Base-by-base conservation (phyloP, 805 yeast species). In the Wickerhamiella kazuoi region DNA sequence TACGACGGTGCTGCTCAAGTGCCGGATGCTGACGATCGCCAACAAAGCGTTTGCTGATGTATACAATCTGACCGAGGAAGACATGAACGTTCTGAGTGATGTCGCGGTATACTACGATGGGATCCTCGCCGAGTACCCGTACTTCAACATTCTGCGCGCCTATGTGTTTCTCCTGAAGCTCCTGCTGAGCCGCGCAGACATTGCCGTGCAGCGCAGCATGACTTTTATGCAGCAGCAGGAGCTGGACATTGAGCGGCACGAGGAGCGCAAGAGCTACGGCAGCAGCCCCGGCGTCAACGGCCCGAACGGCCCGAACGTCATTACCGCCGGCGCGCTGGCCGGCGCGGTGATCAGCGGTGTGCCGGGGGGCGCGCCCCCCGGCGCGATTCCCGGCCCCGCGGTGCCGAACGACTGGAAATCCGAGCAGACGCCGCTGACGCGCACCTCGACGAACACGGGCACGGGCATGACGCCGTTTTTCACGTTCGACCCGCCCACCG, bases 101-200 rank as follows among this genome's bases (percentile, higher is more conserved):
- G 30, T 51, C 11, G 39, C 45, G 7, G 45, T 36, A 2, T 41
- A 45, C 31, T 40, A 54, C 28, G 51, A 47, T 26, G 35, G 33
- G 11, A 45, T 58, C 3, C 35, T 39, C 3, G 43, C 46, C 6
- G 41, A 44, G 20, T 54, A 45, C 31, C 55, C 60, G 2, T 53
- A 49, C 32, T 46, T 53, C 30, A 56, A 56, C 37, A 45, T 45
- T 11, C 53, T 55, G 2, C 38, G 48, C 6, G 45, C 55, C 18
- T 49, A 44, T 34, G 44, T 46, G 21, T 57, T 58, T 41, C 49
- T 58, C 23, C 41, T 57, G 21, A 50, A 53, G 38, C 50, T 58
- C 16, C 41, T 58, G 18, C 30, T 57, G 29, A 54, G 55, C 38
- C 57, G 57, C 37, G 53, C 49, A 40, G 62, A 56, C 39, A 50